Conservation (phyloP, 352 stramenopile genomes). For the Elongisporangium prolatum region DNA sequence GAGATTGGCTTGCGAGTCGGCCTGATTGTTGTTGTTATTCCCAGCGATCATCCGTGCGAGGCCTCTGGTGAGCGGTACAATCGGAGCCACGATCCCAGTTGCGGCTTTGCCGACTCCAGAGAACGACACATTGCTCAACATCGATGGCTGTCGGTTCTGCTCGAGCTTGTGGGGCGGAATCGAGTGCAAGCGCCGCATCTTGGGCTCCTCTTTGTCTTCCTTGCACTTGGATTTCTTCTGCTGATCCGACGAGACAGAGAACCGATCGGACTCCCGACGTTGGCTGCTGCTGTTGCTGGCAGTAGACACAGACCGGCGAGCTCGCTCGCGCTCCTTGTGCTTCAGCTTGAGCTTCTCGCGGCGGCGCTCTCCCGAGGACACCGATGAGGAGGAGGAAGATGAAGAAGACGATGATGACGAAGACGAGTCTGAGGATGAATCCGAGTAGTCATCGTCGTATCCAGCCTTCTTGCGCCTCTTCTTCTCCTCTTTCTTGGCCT, state of each 20-base stretch:
- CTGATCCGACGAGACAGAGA: not conserved
- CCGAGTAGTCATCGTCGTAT: not conserved
- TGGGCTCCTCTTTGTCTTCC: not conserved
- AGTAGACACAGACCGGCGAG: not conserved
- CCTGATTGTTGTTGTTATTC: not conserved
- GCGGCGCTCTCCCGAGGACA: not conserved
- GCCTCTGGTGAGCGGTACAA: not conserved
- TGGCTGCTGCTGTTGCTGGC: not conserved
- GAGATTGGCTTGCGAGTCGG: not conserved
- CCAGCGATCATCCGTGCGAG: not conserved
- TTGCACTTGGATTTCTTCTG: not conserved
- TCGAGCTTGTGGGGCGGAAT: not conserved
- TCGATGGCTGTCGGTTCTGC: not conserved
- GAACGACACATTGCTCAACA: not conserved
- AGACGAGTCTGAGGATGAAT: not conserved
- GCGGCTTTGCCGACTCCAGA: not conserved
- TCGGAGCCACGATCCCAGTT: not conserved
- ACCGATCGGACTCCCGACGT: not conserved
- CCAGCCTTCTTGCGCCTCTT: not conserved
- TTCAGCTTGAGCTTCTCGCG: not conserved
- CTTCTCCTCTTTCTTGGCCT: not conserved
- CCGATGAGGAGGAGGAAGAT: not conserved
- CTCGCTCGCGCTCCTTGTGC: not conserved
- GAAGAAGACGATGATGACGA: not conserved
- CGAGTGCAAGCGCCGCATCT: not conserved